phyloP scores from a whole-genome alignment of 78 protist species.

The Pigoraptor vietnamica region DNA sequence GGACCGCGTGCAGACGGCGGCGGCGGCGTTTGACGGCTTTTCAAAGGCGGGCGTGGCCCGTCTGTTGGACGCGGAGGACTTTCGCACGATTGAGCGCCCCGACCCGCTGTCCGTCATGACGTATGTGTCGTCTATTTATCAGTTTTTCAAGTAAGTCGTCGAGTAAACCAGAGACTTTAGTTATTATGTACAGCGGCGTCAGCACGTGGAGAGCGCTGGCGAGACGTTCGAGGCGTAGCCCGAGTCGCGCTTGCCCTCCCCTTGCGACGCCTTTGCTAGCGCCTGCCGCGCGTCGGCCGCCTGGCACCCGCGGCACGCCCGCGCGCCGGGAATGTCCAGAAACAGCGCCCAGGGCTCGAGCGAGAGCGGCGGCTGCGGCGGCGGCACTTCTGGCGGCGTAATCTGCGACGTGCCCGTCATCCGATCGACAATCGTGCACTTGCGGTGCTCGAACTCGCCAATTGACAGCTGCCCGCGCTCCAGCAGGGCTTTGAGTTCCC shows the following conservation, averaged over 20 bases:
- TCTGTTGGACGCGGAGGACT: background rate
- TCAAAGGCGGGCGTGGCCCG: background rate
- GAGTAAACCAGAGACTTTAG: no score
- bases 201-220: background rate
- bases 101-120: background rate
- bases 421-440: background rate
- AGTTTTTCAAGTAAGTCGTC: background rate
- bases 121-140: background rate
- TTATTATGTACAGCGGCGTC: no score
- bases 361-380: background rate
- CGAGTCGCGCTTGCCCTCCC: no score
- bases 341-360: background rate
- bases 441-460: background rate
- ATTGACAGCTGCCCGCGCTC: background rate
- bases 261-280: no score
- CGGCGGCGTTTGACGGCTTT: background rate
- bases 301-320: no score
- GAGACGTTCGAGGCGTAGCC: background rate
- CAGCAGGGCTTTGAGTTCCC: background rate
- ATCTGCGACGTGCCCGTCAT: background rate
- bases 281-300: no score
- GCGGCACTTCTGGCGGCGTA: background rate
- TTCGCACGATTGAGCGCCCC: background rate
- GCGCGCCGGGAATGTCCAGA: background rate
- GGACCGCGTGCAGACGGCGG: no score